phyloP scores from a whole-genome alignment of 2,329 filamentous ascomycete species.

The Nannizziopsis barbatae region DNA sequence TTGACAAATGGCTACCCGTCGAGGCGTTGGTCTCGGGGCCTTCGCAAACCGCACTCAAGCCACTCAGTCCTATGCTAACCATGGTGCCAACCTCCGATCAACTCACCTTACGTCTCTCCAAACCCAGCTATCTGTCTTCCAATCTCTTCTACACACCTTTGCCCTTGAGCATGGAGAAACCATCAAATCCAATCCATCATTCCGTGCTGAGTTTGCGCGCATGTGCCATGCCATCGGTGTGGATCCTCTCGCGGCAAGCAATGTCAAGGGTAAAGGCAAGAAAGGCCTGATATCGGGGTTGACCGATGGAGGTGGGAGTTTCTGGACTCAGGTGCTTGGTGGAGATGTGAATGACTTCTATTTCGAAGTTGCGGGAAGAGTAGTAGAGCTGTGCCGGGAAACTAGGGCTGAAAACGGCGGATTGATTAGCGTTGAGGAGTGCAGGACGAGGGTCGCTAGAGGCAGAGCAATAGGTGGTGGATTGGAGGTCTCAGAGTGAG shows the following conservation, averaged over 20 bases:
- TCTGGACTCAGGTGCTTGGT: conserved; percentile 89
- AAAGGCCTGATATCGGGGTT: conserved; percentile 29
- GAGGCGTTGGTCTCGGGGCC: conserved; percentile 76
- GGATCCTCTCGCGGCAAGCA: conserved; percentile 71
- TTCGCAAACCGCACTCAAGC: conserved; percentile 78
- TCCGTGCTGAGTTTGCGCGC: conserved; percentile 91
- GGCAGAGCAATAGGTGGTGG: conserved; percentile 63
- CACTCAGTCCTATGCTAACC: conserved; percentile 77
- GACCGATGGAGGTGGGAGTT: conserved; percentile 46
- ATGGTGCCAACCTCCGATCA: conserved; percentile 76
- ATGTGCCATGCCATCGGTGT: conserved; percentile 98
- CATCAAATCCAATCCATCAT: conserved; percentile 87
- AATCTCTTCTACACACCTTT: conserved; percentile 88
- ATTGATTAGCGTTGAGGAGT: conserved; percentile 71
- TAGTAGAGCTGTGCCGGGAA: conserved; percentile 82
- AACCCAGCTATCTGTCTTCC: conserved; percentile 91
- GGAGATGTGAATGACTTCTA: conserved; percentile 95
- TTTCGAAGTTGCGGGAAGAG: conserved; percentile 89
- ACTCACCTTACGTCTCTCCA: conserved; percentile 76
- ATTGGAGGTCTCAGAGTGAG: conserved; percentile 64
- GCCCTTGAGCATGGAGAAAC: conserved; percentile 88
- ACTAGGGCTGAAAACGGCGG: conserved; percentile 88
- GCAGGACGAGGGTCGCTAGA: conserved; percentile 61
- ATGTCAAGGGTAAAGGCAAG: conserved; percentile 39
- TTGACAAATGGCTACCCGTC: conserved; percentile 34